A percentile compares a stretch with the other conserved stretches of the same genome.
Evolutionary conservation across 371 early-diverging fungal species (phyloP).

Genomic region (Blastocladiella emersonii): DNA sequence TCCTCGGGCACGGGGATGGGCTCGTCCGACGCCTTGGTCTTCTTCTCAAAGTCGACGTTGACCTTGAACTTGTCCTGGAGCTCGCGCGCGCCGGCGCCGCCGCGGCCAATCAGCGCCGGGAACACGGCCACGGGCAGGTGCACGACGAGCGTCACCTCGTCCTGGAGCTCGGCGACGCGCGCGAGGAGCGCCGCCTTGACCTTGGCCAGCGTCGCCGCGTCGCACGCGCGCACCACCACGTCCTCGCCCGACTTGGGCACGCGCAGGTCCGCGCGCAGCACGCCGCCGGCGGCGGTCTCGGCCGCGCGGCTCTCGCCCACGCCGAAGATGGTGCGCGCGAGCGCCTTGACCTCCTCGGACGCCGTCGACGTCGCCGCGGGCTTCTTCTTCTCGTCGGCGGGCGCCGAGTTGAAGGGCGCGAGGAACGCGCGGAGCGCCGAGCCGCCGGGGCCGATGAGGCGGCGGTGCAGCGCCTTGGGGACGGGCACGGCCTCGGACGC

Average conservation of each 20-base stretch:
- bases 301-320: slow-evolving; percentile 37
- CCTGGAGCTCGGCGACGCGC: slow-evolving; percentile 28
- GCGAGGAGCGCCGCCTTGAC: slow-evolving; percentile 30
- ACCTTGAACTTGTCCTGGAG: slow-evolving; percentile 37
- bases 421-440: slow-evolving; percentile 50
- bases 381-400: slow-evolving; percentile 21
- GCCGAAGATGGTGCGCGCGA: slow-evolving; percentile 25
- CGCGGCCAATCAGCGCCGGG: slow-evolving; percentile 46
- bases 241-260: slow-evolving; percentile 18
- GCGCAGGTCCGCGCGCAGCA: slow-evolving; percentile 17
- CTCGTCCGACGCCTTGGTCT: not conserved
- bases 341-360: slow-evolving; percentile 7
- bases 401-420: slow-evolving; percentile 23
- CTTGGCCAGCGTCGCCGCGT: not conserved
- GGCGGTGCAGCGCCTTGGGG: slow-evolving; percentile 48
- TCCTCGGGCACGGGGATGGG: slow-evolving; percentile 34
- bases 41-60: slow-evolving; percentile 37
- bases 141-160: slow-evolving; percentile 26
- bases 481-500: slow-evolving; percentile 34
- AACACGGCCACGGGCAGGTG: slow-evolving; percentile 38
- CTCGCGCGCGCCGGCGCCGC: slow-evolving; percentile 38
- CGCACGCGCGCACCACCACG: not conserved
- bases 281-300: slow-evolving; percentile 8
- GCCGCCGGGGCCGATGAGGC: slow-evolving; percentile 64
- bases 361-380: slow-evolving; percentile 37